phyloP scores from a whole-genome alignment of 2,329 filamentous ascomycete genomes.

The Colletotrichum musicola region DNA sequence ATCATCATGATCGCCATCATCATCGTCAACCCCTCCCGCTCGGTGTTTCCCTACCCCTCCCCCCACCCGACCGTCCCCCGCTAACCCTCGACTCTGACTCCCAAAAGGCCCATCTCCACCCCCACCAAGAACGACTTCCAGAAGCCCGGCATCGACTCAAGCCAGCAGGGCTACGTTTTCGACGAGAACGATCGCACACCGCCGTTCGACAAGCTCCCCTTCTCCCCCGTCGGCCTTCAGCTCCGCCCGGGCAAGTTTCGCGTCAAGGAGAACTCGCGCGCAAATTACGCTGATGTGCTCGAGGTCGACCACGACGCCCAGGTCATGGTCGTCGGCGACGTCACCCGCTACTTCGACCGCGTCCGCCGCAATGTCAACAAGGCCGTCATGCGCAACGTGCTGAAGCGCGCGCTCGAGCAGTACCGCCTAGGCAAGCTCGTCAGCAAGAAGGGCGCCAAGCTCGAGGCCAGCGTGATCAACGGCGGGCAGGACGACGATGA shows the following conservation, averaged over 20 bases:
- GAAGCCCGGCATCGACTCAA: conserved; percentile 38
- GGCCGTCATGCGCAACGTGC: conserved; percentile 37
- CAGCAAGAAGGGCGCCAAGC: conserved; percentile 28
- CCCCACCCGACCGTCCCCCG: not conserved
- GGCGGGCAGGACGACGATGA: conserved; percentile 26
- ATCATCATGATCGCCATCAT: not conserved
- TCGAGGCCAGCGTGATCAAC: conserved; percentile 33
- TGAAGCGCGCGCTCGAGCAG: conserved; percentile 36
- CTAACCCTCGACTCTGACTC: not conserved
- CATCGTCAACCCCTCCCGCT: not conserved
- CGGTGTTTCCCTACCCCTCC: not conserved
- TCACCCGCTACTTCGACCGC: conserved; percentile 34
- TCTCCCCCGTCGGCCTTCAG: conserved; percentile 36
- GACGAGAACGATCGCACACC: conserved; percentile 36
- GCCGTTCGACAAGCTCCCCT: conserved; percentile 34
- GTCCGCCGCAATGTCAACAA: conserved; percentile 37
- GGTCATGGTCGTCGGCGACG: conserved; percentile 38
- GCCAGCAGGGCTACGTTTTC: conserved; percentile 37
- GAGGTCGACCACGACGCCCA: conserved; percentile 38
- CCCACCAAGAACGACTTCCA: conserved; percentile 38
- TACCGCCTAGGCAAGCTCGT: conserved; percentile 36
- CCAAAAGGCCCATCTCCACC: conserved; percentile 34
- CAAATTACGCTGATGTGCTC: conserved; percentile 37
- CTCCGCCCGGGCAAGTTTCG: conserved; percentile 37
- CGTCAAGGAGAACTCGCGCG: conserved; percentile 37